Base-by-base conservation (phyloP, 192 early-diverging fungal species). In the Hyaloraphidium curvatum region DNA sequence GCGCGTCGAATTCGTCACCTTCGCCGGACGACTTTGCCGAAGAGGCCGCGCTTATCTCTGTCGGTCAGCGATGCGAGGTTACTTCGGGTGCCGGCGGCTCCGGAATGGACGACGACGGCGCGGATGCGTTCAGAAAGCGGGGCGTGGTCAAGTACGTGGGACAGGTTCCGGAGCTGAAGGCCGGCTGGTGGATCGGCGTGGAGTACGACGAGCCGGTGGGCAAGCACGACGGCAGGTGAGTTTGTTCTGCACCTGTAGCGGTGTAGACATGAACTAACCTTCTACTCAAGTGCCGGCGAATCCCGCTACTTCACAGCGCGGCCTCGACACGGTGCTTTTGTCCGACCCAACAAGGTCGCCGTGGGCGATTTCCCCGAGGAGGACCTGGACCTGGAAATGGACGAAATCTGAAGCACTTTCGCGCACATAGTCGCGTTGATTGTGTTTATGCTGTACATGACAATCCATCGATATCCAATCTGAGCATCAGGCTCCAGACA, bases 201-300 rank as follows among this genome's bases (percentile, higher is more conserved):
- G 78, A 91, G 57, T 93, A 89, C 53, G 94, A 97, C 54, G 94
- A 97, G 58, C 94, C 94, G 0, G 59, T 94, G 35, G 94, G 94
- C 25, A 94, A 90, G 63, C 83, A 97, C 62, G 72, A 93, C 65
- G 94, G 94, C 13, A 78, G 72, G 72, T 76, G 62, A 39, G 68
- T 58, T 3, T 40, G 31, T 3, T 19, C 5, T 54, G 3, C 29
- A 2, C 3, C 37, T 35, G 21, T 13, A 21, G 13, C 5, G 14
- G 2, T 17, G 21, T 53, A 4, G 29, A 22, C 5, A 2, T 55
- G 1, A 28, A 9, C 25, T 27, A 1, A 11, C 3, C 28, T 57
- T 25, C 16, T 55, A 54, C 51, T 0, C 25, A 56, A 81, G 70
- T 17, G 81, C 91, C 0, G 67, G 82, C 54, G 86, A 84, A 7